Evolutionary conservation across 73 alveolate genomes (phyloP).

Genomic region (Paramecium octaurelia): DNA sequence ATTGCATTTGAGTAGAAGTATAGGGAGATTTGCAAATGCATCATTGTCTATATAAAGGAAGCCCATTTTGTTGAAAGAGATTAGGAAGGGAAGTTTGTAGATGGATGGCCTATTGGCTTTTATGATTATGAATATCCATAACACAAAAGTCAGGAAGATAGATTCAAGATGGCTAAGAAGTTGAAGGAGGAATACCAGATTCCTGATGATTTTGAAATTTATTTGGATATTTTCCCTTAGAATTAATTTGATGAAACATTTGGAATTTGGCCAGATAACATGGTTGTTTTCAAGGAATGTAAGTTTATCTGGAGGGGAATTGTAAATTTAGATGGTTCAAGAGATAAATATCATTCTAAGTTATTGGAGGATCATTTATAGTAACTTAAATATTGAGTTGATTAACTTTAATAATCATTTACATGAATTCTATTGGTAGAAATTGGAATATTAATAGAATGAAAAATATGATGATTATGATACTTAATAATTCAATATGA

Average conservation of each 20-base stretch:
- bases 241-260: conserved; percentile 35
- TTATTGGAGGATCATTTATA: background rate
- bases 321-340: conserved; percentile 14
- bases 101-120: conserved; percentile 55
- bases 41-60: background rate
- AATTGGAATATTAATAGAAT: background rate
- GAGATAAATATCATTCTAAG: conserved; percentile 7
- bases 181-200: background rate
- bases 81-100: background rate
- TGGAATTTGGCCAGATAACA: conserved; percentile 52
- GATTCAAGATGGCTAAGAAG: background rate
- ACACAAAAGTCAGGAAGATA: conserved; percentile 27
- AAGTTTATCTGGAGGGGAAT: conserved; percentile 8
- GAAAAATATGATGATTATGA: background rate
- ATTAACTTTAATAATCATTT: background rate
- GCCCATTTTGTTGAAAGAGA: conserved; percentile 49
- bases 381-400: background rate
- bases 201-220: conserved; percentile 17
- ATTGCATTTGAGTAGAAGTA: conserved; percentile 28
- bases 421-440: background rate
- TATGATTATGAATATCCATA: conserved; percentile 36
- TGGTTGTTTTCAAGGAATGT: background rate
- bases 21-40: conserved; percentile 17
- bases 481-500: background rate
- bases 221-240: background rate